These are phyloP conservation scores for Malbranchea cinnamomea DNA, from an alignment of 2,329 filamentous ascomycete genomes.

Conservation along the genomic window DNA sequence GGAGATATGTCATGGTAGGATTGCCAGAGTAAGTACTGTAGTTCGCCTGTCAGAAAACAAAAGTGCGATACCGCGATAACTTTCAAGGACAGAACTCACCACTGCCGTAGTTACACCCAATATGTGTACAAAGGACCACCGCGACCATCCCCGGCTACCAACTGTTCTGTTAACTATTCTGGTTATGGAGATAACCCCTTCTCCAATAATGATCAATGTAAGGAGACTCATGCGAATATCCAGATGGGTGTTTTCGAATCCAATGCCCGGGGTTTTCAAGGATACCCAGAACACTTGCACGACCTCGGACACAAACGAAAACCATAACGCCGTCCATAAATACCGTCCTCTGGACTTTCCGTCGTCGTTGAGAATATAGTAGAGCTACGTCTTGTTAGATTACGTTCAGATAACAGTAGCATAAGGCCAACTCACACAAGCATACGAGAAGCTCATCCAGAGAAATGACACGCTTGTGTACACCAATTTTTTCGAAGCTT, in stretches of 20 bases:
- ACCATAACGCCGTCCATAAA: conserved; percentile 40
- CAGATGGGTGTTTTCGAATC: conserved; percentile 47
- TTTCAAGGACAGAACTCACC: conserved; percentile 15
- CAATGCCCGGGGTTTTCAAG: conserved; percentile 40
- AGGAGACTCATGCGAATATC: conserved; percentile 49
- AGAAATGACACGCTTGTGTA: conserved; percentile 1
- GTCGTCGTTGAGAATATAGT: conserved; percentile 17
- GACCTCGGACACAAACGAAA: conserved; percentile 39
- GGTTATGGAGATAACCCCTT: conserved; percentile 48
- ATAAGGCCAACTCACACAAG: conserved; percentile 3
- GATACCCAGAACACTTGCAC: conserved; percentile 38
- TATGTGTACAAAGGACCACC: conserved; percentile 25
- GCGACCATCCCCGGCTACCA: conserved; percentile 24
- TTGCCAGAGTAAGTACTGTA: too few species aligned
- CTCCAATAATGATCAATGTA: conserved; percentile 52
- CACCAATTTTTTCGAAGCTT: not conserved
- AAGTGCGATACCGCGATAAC: conserved; percentile 1
- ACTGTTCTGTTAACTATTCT: conserved; percentile 39
- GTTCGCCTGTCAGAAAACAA: too few species aligned
- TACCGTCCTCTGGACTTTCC: conserved; percentile 13
- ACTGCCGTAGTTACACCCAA: conserved; percentile 24
- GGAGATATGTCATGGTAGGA: conserved; percentile 42
- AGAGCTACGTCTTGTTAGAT: conserved; percentile 16
- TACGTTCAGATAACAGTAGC: too few species aligned
- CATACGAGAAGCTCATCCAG: not conserved